A percentile compares a stretch with the other conserved stretches of the same genome.
These are phyloP conservation scores for Hyaloscypha finlandica DNA, from an alignment of 495 filamentous ascomycete species.

Conservation along the genomic window DNA sequence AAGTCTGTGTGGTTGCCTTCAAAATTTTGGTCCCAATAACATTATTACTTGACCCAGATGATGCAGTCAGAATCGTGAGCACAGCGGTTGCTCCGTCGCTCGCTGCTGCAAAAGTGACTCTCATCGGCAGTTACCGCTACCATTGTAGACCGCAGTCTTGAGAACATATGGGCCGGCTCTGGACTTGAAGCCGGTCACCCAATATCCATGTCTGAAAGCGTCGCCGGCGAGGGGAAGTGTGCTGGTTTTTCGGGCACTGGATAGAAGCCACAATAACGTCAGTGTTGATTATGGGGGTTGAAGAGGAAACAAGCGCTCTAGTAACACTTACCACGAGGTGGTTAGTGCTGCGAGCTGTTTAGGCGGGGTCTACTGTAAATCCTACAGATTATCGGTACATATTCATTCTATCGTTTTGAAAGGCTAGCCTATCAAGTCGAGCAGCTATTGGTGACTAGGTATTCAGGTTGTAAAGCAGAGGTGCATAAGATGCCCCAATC, in stretches of 20 bases:
- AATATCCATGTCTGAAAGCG: background rate
- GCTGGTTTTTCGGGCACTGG: background rate
- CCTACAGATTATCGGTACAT: background rate
- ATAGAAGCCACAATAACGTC: background rate
- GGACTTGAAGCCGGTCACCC: background rate
- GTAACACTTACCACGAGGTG: background rate
- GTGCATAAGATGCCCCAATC: constrained; percentile 49
- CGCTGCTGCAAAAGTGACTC: background rate
- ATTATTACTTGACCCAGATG: background rate
- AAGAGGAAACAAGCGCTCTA: background rate
- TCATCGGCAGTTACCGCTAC: background rate
- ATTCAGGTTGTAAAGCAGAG: constrained; percentile 32
- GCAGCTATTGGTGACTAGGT: background rate
- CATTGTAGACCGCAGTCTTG: background rate
- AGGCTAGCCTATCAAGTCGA: background rate
- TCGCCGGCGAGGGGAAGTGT: background rate
- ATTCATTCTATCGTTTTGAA: background rate
- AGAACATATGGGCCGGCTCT: background rate
- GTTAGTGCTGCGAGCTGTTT: background rate
- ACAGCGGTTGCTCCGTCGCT: background rate
- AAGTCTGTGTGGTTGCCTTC: background rate
- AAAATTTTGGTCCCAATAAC: background rate
- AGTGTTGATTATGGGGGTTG: no score
- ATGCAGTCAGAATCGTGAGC: background rate
- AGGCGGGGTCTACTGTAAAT: background rate